Base-by-base conservation (phyloP, 148 eudicot genomes). In the Salicornia ramosissima region DNA sequence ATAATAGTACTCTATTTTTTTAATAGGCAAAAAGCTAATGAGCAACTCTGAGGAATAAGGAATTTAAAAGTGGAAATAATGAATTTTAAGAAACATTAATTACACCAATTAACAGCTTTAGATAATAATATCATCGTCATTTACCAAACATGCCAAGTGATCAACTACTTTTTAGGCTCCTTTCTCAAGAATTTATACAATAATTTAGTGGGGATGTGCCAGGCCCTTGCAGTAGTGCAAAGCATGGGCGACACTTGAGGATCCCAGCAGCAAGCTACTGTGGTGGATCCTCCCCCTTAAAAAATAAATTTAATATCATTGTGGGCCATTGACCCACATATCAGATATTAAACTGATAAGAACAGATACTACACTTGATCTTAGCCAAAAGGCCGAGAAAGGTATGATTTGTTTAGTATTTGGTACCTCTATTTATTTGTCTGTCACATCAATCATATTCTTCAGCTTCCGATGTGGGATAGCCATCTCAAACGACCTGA, bases 271-370 rank as follows among this genome's bases (percentile, higher is more conserved):
- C 74, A 71, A 71, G 67, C 68, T 71, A 33, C 76, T 65, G 43
- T 65, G 65, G 10, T 24, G 68, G 68, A 22, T 18, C 45, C 21
- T 29, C 56, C 60, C 58, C 49, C 50, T 62, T 4, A 50, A 72
- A 61, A 72, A 63, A 62, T 63, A 49, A 77, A 82, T 73, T 80
- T 83, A 78, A 83, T 80, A 80, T 80, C 82, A 54, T 58, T 72
- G 84, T 81, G 82, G 33, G 54, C 39, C 80, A 21, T 45, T 83
- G 79, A 42, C 78, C 75, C 85, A 84, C 86, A 39, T 87, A 85
- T 83, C 85, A 85, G 87, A 87, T 87, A 87, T 87, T 87, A 87
- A 87, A 85, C 89, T 87, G 87, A 87, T 85, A 87, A 87, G 87
- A 87, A 85, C 87, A 87, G 86, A 83, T 85, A 85, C 83, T 83